Evolutionary conservation across 371 early-diverging fungal genomes (phyloP), one percentile per base, ranked within the genome.

Genomic region (Mucor circinelloides): DNA sequence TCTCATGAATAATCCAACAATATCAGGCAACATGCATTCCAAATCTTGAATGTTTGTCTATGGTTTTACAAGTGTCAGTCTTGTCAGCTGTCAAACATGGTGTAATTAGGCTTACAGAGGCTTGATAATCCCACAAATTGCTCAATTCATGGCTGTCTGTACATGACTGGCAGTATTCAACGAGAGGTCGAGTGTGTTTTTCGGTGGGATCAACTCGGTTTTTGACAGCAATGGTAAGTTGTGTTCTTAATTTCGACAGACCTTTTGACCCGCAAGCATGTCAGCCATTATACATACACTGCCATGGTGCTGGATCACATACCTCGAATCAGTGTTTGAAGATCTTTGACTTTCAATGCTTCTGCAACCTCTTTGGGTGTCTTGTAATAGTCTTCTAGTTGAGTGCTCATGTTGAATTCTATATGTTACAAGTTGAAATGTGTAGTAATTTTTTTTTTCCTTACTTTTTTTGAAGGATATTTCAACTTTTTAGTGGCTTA

Each of bases 71-170:
- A 56, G 17, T 15, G 6, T 65, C 1, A 58, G 36, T 21, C 3
- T 8, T 13, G 6, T 1, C 15, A 56, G 2, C 21, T 57, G n/a
- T 46, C 28, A 28, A 58, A 19, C 3, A 17, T 13, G 50, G 34
- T 23, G 3, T 30, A 27, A 6, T 27, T 6, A 5, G 36, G 17
- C 64, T 68, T 72, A 80, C 83, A 17, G 72, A 66, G 55, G 73
- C 66, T 64, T 83, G 83, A 42, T 73, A 79, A 54, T 79, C 79
- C 83, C 83, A 83, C 42, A 83, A 58, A 48, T 65, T 76, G n/a
- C 61, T 71, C 19, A 83, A 73, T 46, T 72, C 75, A 3, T 64
- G 61, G 48, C 75, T 64, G 55, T 83, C 81, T 17, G 60, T 54
- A 30, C 79, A 80, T 7, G 71, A 70, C 56, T 83, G 83, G 23